Conservation (phyloP, 1,284 basidiomycete genomes). For the Cryptococcus sp. region DNA sequence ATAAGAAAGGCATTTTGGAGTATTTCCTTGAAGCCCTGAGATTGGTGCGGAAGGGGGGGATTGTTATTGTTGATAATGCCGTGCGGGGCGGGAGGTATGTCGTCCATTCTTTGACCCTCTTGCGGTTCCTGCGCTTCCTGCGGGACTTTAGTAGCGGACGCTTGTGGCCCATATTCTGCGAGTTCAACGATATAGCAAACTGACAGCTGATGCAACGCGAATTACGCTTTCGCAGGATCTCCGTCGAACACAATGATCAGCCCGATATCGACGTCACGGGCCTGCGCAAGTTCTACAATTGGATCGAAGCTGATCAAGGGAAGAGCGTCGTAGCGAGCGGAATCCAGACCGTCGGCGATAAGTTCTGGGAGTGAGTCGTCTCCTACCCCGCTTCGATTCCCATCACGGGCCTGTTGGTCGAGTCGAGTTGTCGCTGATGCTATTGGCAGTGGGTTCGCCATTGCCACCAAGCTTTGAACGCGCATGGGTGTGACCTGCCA, state of each 20-base stretch:
- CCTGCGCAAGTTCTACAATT: conserved; percentile 45
- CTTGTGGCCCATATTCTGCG: no score
- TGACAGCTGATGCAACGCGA: background rate
- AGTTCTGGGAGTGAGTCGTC: conserved; percentile 50
- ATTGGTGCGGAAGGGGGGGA: conserved; percentile 39
- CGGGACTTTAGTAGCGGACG: no score
- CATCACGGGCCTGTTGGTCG: background rate
- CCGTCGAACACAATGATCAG: conserved; percentile 24
- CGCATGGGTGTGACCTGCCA: no score
- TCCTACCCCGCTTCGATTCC: background rate
- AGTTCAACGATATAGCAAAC: background rate
- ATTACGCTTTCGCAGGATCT: conserved; percentile 14
- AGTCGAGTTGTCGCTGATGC: background rate
- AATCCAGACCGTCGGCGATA: conserved; percentile 48
- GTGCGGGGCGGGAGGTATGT: conserved; percentile 41
- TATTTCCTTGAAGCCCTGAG: conserved; percentile 42
- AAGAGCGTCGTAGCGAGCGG: conserved; percentile 42
- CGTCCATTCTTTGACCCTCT: no score
- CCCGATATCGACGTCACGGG: conserved; percentile 28
- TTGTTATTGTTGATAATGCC: conserved; percentile 46
- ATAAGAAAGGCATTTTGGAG: conserved; percentile 39
- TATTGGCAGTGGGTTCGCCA: background rate
- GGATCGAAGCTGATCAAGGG: conserved; percentile 44
- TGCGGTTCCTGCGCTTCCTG: no score
- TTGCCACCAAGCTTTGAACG: background rate